phyloP scores from a whole-genome alignment of 345 rosid genomes.

The Lagerstroemia speciosa region DNA sequence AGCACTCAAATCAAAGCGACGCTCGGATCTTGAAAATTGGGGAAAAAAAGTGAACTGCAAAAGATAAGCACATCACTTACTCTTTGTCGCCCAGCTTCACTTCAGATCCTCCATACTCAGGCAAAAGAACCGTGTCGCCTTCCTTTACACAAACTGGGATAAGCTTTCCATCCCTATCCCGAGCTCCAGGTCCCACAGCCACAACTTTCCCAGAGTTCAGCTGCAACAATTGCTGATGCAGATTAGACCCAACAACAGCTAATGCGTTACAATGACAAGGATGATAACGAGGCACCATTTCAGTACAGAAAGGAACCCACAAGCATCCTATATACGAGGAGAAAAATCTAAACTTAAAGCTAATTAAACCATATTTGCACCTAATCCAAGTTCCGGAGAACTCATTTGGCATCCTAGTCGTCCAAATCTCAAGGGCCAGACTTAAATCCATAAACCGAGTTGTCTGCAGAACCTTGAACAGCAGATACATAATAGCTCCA shows the following conservation, averaged over 20 bases:
- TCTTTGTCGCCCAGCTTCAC: conserved; percentile 74
- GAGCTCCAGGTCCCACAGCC: conserved; percentile 69
- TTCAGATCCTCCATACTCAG: conserved; percentile 64
- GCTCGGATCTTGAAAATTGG: neutral
- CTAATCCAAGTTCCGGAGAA: no score
- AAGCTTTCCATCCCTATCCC: conserved; percentile 46
- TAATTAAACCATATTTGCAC: no score
- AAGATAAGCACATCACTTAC: conserved; percentile 18
- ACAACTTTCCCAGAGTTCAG: conserved; percentile 70
- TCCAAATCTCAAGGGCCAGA: no score
- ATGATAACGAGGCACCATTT: neutral
- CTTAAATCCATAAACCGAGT: no score
- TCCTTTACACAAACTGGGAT: conserved; percentile 62
- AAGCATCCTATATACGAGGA: neutral
- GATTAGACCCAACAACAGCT: neutral
- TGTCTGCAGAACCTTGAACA: no score
- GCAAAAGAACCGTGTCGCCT: conserved; percentile 76
- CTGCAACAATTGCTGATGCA: conserved; percentile 19
- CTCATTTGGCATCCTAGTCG: no score
- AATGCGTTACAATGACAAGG: neutral
- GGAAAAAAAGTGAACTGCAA: neutral
- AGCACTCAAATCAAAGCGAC: neutral
- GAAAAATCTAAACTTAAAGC: neutral
- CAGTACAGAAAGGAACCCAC: neutral
- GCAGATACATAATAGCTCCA: no score